Conservation (phyloP, 2,329 filamentous ascomycete genomes). For the Trichophyton mentagrophytes region DNA sequence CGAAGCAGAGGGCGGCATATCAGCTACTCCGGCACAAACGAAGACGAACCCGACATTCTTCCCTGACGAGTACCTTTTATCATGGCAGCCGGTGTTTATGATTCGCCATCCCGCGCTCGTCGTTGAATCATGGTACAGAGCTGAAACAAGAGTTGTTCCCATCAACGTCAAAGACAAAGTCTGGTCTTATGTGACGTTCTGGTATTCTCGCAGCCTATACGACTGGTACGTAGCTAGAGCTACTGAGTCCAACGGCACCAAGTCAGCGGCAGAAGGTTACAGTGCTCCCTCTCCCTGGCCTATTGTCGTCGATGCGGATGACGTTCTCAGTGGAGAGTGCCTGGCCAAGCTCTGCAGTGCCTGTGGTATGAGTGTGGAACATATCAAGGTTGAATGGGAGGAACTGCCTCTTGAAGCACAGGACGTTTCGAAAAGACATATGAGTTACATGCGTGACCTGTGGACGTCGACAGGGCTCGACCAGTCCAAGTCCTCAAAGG, state of each 20-base stretch:
- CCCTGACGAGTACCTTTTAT: constrained; percentile 24
- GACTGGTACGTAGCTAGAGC: constrained; percentile 20
- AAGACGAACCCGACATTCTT: constrained; percentile 22
- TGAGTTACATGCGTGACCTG: constrained; percentile 6
- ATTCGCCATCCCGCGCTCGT: constrained; percentile 29
- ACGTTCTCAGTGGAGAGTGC: constrained; percentile 23
- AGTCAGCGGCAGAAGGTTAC: no score
- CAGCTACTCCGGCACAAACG: neutral
- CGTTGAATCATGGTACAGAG: constrained; percentile 28
- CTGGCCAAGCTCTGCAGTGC: constrained; percentile 19
- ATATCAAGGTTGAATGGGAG: constrained; percentile 23
- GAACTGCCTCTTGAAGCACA: neutral
- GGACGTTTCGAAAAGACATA: neutral
- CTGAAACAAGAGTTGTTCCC: constrained; percentile 9
- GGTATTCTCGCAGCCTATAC: constrained; percentile 24
- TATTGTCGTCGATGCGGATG: constrained; percentile 26
- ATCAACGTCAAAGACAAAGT: constrained; percentile 13
- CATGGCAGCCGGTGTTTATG: constrained; percentile 23
- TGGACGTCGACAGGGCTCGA: constrained; percentile 9
- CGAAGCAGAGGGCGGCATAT: constrained; percentile 11
- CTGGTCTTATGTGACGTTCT: constrained; percentile 18
- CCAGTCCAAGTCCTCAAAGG: constrained; percentile 20
- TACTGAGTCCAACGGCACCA: no score
- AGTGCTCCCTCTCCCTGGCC: constrained; percentile 10
- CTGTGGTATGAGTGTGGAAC: constrained; percentile 21